Percentiles rank a stretch among this genome's conserved stretches.
Evolutionary conservation across 441 rosid genomes (phyloP).

Genomic region (Pelargonium cotyledonis): DNA sequence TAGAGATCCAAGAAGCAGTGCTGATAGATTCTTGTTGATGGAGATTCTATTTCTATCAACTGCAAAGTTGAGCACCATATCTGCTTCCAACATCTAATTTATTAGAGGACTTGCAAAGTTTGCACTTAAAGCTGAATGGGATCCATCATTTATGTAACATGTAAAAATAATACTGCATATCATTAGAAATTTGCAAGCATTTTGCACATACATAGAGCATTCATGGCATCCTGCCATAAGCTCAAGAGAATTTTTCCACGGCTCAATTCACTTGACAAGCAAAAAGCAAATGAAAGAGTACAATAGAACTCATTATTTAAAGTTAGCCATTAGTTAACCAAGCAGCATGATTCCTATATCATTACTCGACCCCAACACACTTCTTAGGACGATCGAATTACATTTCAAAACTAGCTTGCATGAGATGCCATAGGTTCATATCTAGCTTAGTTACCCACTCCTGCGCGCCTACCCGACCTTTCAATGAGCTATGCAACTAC

Average conservation of each 20-base stretch:
- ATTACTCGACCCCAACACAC: not conserved
- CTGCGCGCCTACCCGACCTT: not conserved
- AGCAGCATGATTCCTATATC: not conserved
- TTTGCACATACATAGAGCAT: not conserved
- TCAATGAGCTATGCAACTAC: not conserved
- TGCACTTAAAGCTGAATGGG: conserved; percentile 8
- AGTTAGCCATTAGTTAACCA: not conserved
- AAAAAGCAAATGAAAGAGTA: not conserved
- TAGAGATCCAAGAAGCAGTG: conserved; percentile 61
- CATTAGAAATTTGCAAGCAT: not conserved
- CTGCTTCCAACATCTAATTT: conserved; percentile 64
- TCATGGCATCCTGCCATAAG: not conserved
- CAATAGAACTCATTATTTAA: not conserved
- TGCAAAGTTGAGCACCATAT: conserved; percentile 40
- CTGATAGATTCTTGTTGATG: conserved; percentile 73
- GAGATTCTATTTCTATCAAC: conserved; percentile 70
- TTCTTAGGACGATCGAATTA: not conserved
- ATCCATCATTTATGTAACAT: not conserved
- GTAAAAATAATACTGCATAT: not conserved
- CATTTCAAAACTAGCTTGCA: not conserved
- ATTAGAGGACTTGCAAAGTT: conserved; percentile 4
- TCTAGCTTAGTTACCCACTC: not conserved
- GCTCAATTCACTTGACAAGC: not conserved
- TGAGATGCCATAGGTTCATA: not conserved
- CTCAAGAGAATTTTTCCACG: not conserved